These are phyloP conservation scores for Trichocomaceae sp. DNA, from an alignment of 2,329 filamentous ascomycete species.

Conservation along the genomic window DNA sequence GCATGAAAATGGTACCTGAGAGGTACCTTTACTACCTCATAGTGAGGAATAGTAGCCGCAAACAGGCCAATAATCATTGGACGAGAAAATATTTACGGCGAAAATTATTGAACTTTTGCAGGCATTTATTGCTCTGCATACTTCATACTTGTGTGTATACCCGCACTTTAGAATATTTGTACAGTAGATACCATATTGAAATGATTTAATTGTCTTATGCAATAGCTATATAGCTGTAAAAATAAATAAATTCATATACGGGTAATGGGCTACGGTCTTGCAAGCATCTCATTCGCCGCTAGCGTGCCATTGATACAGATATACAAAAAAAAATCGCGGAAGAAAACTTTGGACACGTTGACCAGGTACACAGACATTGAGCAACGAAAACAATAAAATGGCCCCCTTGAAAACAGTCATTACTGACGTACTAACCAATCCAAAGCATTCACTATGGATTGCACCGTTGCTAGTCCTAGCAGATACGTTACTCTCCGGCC, in stretches of 20 bases:
- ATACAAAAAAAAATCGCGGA: too few relatives aligned
- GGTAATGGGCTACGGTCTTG: neutral
- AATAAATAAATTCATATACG: neutral
- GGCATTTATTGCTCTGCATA: too few relatives aligned
- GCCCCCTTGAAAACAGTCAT: constrained; percentile 17
- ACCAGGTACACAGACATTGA: neutral
- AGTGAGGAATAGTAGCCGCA: neutral
- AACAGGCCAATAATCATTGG: neutral
- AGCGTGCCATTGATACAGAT: neutral
- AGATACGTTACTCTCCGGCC: constrained; percentile 64
- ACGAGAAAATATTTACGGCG: neutral
- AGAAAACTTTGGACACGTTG: neutral
- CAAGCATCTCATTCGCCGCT: neutral
- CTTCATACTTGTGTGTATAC: constrained; percentile 7
- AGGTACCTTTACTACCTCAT: neutral
- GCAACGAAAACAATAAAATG: neutral
- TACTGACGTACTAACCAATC: constrained; percentile 45
- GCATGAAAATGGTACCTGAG: constrained; percentile 13
- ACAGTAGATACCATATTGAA: neutral
- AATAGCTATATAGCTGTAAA: neutral
- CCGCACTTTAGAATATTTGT: constrained; percentile 1
- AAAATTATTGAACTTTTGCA: neutral
- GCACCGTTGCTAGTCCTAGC: constrained; percentile 59
- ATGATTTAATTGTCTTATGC: neutral
- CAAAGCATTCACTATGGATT: constrained; percentile 56